Evolutionary conservation across 2,329 filamentous ascomycete genomes (phyloP), one percentile per base, ranked within the genome.

Genomic region (Paradendryphiella salina): DNA sequence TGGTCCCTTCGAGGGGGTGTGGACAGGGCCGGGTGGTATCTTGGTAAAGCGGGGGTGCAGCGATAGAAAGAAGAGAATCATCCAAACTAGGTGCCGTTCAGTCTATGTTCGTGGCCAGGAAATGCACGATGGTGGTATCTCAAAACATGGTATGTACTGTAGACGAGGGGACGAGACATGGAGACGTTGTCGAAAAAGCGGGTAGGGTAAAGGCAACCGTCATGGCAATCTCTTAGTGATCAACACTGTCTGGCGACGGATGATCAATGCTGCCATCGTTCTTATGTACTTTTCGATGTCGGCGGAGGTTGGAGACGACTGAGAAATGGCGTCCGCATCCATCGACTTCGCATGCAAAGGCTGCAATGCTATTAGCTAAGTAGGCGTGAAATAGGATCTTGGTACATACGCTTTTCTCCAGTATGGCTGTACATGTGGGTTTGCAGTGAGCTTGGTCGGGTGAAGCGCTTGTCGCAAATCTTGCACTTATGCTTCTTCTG

Each of bases 401-500:
- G 3, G 2, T 26, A 86, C 91, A 82, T 84, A 96, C 91, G 93
- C 79, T 97, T 97, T 75, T 97, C 93, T 71, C 93, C 93, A 48
- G 93, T 97, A 71, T 97, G 93, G 75, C 91, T 96, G 77, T 96
- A 96, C 89, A 96, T 96, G 72, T 97, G 93, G 26, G 93, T 97
- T 72, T 96, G 93, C 32, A 97, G 76, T 11, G 93, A 96, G 70
- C 91, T 96, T 1, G 93, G 93, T 46, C 93, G 84, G 2, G 93
- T 96, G 74, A 97, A 97, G 35, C 93, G 86, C 82, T 97, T 96
- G 76, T 96, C 93, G 79, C 93, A 97, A 53, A 97, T 89, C 78
- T 96, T 96, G 83, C 93, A 97, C 80, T 96, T 96, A 79, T 97
- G 94, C 81, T 97, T 97, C 85, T 97, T 97, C 72, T 96, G 91